These are phyloP conservation scores for Neoboletus subvelutipes DNA, from an alignment of 768 basidiomycete species.

Conservation along the genomic window DNA sequence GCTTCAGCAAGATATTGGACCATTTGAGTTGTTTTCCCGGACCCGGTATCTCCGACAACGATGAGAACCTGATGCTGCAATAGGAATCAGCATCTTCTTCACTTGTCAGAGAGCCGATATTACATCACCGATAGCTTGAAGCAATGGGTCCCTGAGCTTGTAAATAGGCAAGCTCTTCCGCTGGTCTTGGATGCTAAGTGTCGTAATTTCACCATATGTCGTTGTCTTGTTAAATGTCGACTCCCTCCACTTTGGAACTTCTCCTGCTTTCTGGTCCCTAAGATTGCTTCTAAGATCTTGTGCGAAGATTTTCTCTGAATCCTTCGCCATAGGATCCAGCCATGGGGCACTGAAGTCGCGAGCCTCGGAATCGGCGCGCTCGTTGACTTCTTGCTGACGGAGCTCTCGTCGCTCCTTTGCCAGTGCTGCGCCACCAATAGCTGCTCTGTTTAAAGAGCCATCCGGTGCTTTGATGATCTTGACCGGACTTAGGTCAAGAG, in stretches of 20 bases:
- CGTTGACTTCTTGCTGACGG: constrained; percentile 91
- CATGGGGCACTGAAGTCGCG: constrained; percentile 95
- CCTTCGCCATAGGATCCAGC: constrained; percentile 96
- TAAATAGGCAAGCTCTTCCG: constrained; percentile 89
- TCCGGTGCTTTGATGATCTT: constrained; percentile 99
- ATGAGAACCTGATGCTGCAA: constrained; percentile 83
- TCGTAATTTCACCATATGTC: constrained; percentile 92
- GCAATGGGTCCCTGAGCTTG: constrained; percentile 86
- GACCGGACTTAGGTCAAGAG: constrained; percentile 93
- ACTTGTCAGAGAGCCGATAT: constrained; percentile 18
- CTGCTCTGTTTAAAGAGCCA: constrained; percentile 93
- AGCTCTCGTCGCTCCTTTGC: constrained; percentile 95
- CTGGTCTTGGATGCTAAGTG: constrained; percentile 90
- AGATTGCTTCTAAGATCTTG: constrained; percentile 85
- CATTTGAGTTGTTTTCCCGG: constrained; percentile 99
- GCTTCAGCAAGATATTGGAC: constrained; percentile 96
- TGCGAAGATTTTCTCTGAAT: constrained; percentile 84
- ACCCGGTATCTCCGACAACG: constrained; percentile 97
- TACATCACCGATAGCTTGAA: constrained; percentile 90
- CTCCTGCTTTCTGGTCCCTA: constrained; percentile 78
- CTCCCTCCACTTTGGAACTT: constrained; percentile 89
- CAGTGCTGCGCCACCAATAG: constrained; percentile 87
- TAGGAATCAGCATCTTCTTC: constrained; percentile 16
- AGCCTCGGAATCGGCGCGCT: constrained; percentile 90
- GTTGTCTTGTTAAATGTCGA: constrained; percentile 93